Evolutionary conservation across 352 stramenopile genomes (phyloP), one percentile per base, ranked within the genome.

Genomic region (Albugo candida): DNA sequence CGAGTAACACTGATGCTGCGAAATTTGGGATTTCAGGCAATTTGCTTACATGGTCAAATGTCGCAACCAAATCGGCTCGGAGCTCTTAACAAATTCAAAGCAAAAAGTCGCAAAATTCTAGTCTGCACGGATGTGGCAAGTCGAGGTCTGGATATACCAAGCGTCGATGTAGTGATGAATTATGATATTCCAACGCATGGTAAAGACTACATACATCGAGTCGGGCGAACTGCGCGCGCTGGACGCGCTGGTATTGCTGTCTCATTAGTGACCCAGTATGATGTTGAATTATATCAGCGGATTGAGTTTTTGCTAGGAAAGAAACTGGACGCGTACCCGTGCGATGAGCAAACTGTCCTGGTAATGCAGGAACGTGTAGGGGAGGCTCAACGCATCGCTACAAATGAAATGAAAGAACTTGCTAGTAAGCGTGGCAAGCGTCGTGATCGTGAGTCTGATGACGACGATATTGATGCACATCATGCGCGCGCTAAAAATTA

Each of bases 131-230:
- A 95, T 54, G 82, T 93, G 13, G 83, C 83, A 8, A 82, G 69
- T 44, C 80, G 83, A 48, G 94, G 94, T 3, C 70, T 99, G 21
- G 94, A 99, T 59, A 97, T 99, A 53, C 94, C 95, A 1, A 86
- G 71, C 47, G 95, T 99, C 34, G 94, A 99, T 61, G 66, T 97
- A 12, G 95, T 99, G 13, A 81, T 99, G 48, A 99, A 99, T 62
- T 98, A 97, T 68, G 95, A 99, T 67, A 95, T 99, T 42, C 95
- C 96, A 10, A 94, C 75, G 19, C 85, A 98, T 63, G 92, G 88
- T 19, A 98, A 99, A 62, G 93, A 99, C 64, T 99, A 99, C 65
- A 97, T 99, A 56, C 94, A 99, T 61, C 75, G 96, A 31, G 94
- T 99, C 1, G 96, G 96, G 16, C 80, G 96, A 47, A 99, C 96